Evolutionary conservation across 2,329 filamentous ascomycete species (phyloP), one percentile per base, ranked within the genome.

Genomic region (Colletotrichum limetticola): DNA sequence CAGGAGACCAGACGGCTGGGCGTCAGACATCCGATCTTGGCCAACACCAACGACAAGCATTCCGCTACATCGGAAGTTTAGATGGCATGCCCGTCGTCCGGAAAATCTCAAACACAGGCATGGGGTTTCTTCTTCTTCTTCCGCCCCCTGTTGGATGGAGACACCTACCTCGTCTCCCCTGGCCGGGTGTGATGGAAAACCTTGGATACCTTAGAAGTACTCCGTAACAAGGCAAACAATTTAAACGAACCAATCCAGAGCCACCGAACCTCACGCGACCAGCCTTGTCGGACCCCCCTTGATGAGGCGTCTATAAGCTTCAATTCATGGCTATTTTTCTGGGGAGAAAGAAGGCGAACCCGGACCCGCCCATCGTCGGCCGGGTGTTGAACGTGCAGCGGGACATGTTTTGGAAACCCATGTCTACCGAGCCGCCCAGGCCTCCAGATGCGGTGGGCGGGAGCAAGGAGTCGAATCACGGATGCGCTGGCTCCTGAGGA

Each of bases 1-100:
- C n/a, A 26, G n/a, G 3, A 42, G 22, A 35, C 32, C 46, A 63
- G 46, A 63, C 61, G 46, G 61, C 61, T 63, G 28, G 49, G 66
- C 58, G 57, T 26, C 32, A 49, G 14, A 19, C 11, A 55, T 65
- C 22, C 24, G 49, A 32, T n/a, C 49, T 57, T 58, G 52, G 52
- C 26, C 22, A 61, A 63, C 30, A 72, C 57, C 37, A 5, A 72
- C 52, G 22, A 30, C 35, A 66, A n/a, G n/a, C 65, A 35, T 42
- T 60, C 37, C 68, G 65, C 58, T 62, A 72, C 69, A 35, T 59
- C 24, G 57, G 32, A 35, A 68, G 69, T 68, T 68, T 62, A 59
- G 69, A 63, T 62, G 64, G 49, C 64, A 63, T 63, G 37, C 37
- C 42, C 52, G 49, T 63, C 58, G 11, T 53, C 61, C 32, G 46